phyloP scores from a whole-genome alignment of 768 basidiomycete genomes.

The Boletales sp. region DNA sequence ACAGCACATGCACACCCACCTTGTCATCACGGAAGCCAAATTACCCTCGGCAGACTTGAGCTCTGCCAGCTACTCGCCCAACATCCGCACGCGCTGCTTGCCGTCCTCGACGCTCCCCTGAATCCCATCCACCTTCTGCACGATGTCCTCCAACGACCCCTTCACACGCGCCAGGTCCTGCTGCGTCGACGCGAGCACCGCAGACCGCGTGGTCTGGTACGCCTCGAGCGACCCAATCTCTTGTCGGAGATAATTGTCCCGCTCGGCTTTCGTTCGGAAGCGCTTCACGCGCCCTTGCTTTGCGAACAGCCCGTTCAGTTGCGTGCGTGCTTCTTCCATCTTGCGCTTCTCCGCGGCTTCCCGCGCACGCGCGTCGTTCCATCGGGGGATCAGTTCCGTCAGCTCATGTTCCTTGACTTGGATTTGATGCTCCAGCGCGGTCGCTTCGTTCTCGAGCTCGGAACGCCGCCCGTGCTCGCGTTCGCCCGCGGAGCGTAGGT shows the following conservation, averaged over 20 bases:
- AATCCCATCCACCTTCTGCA: conserved; percentile 53
- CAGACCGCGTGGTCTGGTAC: conserved; percentile 53
- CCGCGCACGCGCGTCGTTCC: conserved; percentile 52
- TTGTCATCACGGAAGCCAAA: conserved; percentile 92
- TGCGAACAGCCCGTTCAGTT: conserved; percentile 71
- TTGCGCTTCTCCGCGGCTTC: conserved; percentile 57
- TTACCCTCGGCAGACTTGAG: conserved; percentile 74
- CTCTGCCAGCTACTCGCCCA: conserved; percentile 54
- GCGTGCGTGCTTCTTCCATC: conserved; percentile 72
- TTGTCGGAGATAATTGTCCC: conserved; percentile 78
- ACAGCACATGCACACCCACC: conserved; percentile 37
- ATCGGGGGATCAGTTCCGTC: conserved; percentile 63
- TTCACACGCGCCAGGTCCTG: conserved; percentile 47
- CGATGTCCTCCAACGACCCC: conserved; percentile 51
- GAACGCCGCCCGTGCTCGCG: conserved; percentile 63
- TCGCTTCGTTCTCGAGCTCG: conserved; percentile 63
- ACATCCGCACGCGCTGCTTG: conserved; percentile 48
- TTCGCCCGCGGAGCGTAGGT: conserved; percentile 65
- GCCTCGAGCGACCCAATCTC: conserved; percentile 71
- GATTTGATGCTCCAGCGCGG: conserved; percentile 56
- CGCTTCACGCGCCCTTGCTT: conserved; percentile 88
- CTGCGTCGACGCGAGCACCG: conserved; percentile 52
- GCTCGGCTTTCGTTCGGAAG: conserved; percentile 78
- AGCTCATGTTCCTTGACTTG: conserved; percentile 58
- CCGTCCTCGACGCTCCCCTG: conserved; percentile 64